These are phyloP conservation scores for Diaporthe destruens DNA, from an alignment of 2,329 filamentous ascomycete species.

Conservation along the genomic window DNA sequence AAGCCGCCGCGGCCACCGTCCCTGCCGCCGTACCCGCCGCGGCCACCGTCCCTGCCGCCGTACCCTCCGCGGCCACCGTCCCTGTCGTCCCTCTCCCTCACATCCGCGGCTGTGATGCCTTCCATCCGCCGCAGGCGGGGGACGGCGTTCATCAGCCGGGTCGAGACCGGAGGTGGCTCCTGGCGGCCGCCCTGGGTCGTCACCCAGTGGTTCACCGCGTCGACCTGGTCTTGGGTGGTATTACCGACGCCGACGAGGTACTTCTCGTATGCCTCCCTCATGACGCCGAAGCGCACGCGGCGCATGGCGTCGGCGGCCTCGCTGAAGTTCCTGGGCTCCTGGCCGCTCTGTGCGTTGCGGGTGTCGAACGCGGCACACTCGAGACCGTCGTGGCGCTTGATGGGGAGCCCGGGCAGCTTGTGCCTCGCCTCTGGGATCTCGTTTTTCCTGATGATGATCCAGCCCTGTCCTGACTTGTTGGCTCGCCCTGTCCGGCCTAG, in stretches of 20 bases:
- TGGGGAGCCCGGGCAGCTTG: constrained; percentile 70
- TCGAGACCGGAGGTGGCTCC: constrained; percentile 58
- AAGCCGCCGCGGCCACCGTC: neutral
- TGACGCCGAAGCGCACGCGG: constrained; percentile 55
- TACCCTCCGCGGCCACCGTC: constrained; percentile 29
- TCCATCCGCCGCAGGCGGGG: constrained; percentile 49
- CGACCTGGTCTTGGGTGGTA: constrained; percentile 55
- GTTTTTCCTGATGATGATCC: constrained; percentile 70
- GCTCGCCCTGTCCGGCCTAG: constrained; percentile 83
- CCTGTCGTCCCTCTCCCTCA: neutral
- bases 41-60: constrained; percentile 19
- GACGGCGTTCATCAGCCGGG: constrained; percentile 44
- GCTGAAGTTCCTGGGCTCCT: constrained; percentile 60
- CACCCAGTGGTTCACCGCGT: constrained; percentile 67
- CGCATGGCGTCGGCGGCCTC: constrained; percentile 58
- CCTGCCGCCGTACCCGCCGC: constrained; percentile 18
- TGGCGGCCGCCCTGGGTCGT: constrained; percentile 64
- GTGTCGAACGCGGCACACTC: constrained; percentile 65
- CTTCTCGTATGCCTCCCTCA: constrained; percentile 65
- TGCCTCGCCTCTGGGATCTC: constrained; percentile 63
- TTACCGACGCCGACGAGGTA: constrained; percentile 65
- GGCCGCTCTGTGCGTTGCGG: constrained; percentile 59
- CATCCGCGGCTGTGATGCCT: constrained; percentile 52
- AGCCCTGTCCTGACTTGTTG: constrained; percentile 78
- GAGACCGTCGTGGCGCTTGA: constrained; percentile 67